Evolutionary conservation across 306 rosid genomes (phyloP), one percentile per base, ranked within the genome.

Genomic region (Spatholobus suberectus): DNA sequence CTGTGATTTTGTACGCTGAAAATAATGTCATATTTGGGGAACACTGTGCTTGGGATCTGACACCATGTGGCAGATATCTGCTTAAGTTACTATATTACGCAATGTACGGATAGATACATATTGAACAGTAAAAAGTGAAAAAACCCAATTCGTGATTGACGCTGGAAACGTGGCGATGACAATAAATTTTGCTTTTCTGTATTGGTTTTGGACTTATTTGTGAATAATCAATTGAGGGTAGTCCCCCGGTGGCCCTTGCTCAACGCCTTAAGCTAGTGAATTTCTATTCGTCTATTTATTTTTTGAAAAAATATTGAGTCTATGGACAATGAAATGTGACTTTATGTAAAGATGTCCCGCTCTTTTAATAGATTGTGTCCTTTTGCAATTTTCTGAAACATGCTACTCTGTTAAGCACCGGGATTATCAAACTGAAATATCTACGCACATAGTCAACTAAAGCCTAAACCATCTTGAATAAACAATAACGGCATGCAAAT

Each of bases 1-100:
- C 38, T 77, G 84, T 65, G 84, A 67, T 79, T 51, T 78, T 73
- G 86, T 81, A 68, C 88, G 68, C 81, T 13, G 20, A 76, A 79
- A 84, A 87, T 76, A 81, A 73, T 84, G 79, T 78, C 86, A 68
- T 78, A 83, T 73, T 77, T 84, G 84, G 61, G 80, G 61, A 46
- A 73, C 80, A 49, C 86, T 76, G 72, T 63, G 81, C 85, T 81
- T 66, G 37, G 81, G 78, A 81, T 81, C 86, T 70, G 78, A 81
- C 81, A 80, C 70, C 2, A 13, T 63, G 27, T 69, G 34, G 70
- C 81, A 46, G 27, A 71, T 76, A 40, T 77, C 49, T 32, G 74
- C 73, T 63, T 71, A 62, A 65, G 77, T 62, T 76, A 62, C 85
- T 70, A 79, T 74, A 84, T 37, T 55, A 21, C 44, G 76, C 72